Conservation (phyloP, 371 early-diverging fungal species). For the Mucor ambiguus region DNA sequence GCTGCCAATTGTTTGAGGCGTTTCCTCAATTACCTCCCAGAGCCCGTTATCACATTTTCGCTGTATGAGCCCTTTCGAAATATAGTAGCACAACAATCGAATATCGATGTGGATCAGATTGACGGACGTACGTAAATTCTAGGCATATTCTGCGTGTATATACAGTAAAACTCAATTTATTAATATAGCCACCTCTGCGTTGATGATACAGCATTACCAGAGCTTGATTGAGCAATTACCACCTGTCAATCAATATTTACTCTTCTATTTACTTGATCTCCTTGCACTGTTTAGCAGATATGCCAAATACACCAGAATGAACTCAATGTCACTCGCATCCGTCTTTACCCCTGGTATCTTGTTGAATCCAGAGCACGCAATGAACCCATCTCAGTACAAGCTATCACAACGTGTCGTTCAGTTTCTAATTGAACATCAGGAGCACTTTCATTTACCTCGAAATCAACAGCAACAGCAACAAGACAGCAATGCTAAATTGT, state of each 20-base stretch:
- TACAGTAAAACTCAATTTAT: constrained; percentile 24
- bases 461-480: background rate
- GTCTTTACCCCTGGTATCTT: constrained; percentile 68
- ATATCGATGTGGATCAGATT: background rate
- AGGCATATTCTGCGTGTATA: background rate
- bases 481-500: background rate
- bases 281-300: constrained; percentile 54
- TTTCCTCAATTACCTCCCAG: constrained; percentile 62
- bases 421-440: constrained; percentile 53
- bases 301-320: constrained; percentile 29
- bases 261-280: constrained; percentile 65
- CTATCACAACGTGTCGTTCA: constrained; percentile 55
- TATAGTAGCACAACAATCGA: constrained; percentile 15
- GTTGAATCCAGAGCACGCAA: constrained; percentile 53
- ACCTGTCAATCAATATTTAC: constrained; percentile 55
- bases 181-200: constrained; percentile 19
- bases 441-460: constrained; percentile 32
- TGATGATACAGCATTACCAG: constrained; percentile 39
- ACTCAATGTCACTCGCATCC: constrained; percentile 42
- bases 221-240: constrained; percentile 54
- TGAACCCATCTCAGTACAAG: constrained; percentile 58
- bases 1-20: constrained; percentile 62
- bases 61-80: constrained; percentile 59
- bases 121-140: background rate
- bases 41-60: constrained; percentile 58